Conservation (phyloP, 1,284 basidiomycete genomes). For the Apiotrichum mycotoxinovorans region DNA sequence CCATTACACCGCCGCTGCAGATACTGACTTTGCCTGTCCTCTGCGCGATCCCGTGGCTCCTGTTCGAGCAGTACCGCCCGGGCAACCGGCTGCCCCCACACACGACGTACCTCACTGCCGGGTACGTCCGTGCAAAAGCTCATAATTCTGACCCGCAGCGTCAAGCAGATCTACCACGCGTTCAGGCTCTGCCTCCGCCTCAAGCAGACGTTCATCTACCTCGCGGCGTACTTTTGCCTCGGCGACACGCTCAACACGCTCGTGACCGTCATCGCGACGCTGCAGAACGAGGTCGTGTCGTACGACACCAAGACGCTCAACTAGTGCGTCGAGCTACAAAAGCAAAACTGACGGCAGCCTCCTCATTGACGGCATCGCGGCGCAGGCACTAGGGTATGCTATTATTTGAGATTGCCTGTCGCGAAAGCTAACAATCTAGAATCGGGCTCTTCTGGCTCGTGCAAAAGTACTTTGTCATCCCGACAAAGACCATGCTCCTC, state of each 20-base stretch:
- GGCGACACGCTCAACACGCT: constrained; percentile 62
- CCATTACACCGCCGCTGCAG: constrained; percentile 48
- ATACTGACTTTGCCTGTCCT: too few species aligned
- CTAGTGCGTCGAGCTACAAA: constrained; percentile 15
- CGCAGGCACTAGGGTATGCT: constrained; percentile 70
- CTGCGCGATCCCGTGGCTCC: constrained; percentile 22
- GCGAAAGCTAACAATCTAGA: constrained; percentile 16
- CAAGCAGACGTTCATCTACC: constrained; percentile 58
- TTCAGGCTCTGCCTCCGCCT: constrained; percentile 64
- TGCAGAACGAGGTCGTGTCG: constrained; percentile 65
- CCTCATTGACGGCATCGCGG: constrained; percentile 69
- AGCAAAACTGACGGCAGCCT: constrained; percentile 39
- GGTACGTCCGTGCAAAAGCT: neutral
- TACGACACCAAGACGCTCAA: constrained; percentile 44
- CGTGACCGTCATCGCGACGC: constrained; percentile 65
- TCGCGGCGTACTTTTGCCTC: constrained; percentile 51
- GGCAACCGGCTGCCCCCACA: constrained; percentile 23
- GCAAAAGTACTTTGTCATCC: constrained; percentile 66
- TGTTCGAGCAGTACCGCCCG: constrained; percentile 24
- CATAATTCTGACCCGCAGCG: constrained; percentile 51
- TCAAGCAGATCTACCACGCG: constrained; percentile 62
- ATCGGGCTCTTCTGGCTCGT: constrained; percentile 69
- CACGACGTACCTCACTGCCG: constrained; percentile 17
- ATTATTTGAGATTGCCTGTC: too few species aligned
- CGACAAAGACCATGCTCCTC: constrained; percentile 62